Conservation (phyloP, 2,329 filamentous ascomycete genomes). For the Talaromyces sp. region DNA sequence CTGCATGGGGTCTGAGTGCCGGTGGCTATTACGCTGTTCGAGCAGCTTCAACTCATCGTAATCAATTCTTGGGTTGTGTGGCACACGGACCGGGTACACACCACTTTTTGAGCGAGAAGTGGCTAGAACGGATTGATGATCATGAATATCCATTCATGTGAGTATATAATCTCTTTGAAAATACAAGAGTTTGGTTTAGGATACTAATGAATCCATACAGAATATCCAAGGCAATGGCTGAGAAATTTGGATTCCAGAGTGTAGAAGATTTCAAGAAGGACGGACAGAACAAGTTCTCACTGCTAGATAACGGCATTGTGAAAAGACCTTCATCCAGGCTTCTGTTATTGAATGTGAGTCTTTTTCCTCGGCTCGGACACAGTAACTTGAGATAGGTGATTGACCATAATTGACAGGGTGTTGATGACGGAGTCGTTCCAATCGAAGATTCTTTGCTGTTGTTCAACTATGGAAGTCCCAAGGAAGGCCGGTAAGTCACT, state of each 20-base stretch:
- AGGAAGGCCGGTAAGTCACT: conserved; percentile 53
- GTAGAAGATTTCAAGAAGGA: conserved; percentile 53
- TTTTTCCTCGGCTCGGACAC: not conserved
- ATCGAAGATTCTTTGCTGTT: conserved; percentile 63
- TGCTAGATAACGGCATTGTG: conserved; percentile 56
- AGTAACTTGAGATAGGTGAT: not conserved
- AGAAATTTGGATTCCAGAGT: conserved; percentile 58
- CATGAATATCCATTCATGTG: conserved; percentile 62
- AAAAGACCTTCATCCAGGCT: conserved; percentile 53
- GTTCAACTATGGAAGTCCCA: conserved; percentile 60
- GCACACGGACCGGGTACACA: conserved; percentile 62
- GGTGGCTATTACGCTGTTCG: conserved; percentile 66
- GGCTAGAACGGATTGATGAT: conserved; percentile 58
- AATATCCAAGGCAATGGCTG: conserved; percentile 51
- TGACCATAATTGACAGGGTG: conserved; percentile 43
- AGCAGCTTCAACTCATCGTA: conserved; percentile 61
- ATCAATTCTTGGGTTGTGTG: conserved; percentile 50
- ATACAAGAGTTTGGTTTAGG: too few species aligned
- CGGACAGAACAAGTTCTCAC: conserved; percentile 57
- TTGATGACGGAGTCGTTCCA: conserved; percentile 60
- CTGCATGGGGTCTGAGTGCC: conserved; percentile 61
- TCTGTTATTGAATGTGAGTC: conserved; percentile 55
- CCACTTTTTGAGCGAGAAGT: conserved; percentile 55
- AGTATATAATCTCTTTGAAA: conserved; percentile 19
- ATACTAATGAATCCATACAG: conserved; percentile 24